Evolutionary conservation across 2,329 filamentous ascomycete genomes (phyloP).

Genomic region (Ascochyta pisi): DNA sequence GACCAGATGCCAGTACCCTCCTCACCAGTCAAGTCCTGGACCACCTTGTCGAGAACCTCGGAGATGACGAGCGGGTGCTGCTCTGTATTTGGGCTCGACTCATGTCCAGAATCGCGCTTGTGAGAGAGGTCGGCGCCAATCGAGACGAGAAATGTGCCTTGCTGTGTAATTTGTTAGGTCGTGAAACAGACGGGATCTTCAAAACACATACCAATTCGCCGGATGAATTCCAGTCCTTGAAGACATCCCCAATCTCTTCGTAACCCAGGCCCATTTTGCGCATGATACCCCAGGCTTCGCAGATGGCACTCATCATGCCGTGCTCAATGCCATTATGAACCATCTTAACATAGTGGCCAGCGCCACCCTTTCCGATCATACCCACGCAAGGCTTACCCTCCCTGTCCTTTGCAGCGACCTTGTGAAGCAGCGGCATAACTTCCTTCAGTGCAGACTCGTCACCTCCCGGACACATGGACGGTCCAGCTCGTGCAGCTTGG

Average conservation of each 20-base stretch:
- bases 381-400: constrained; percentile 67
- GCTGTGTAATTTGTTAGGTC: constrained; percentile 28
- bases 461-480: constrained; percentile 72
- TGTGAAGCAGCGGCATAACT: constrained; percentile 67
- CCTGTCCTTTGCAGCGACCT: constrained; percentile 68
- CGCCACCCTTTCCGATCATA: constrained; percentile 66
- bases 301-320: constrained; percentile 70
- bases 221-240: constrained; percentile 65
- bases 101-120: constrained; percentile 51
- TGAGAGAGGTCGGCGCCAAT: constrained; percentile 69
- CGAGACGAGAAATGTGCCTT: constrained; percentile 66
- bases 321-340: constrained; percentile 78
- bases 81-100: constrained; percentile 28
- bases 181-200: not conserved
- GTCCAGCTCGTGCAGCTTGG: constrained; percentile 69
- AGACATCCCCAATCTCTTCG: constrained; percentile 66
- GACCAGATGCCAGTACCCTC: constrained; percentile 74
- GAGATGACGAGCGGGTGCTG: constrained; percentile 61
- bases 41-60: constrained; percentile 72
- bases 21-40: constrained; percentile 70
- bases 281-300: constrained; percentile 71
- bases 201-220: constrained; percentile 59
- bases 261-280: constrained; percentile 63
- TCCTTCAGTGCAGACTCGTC: constrained; percentile 63
- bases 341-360: constrained; percentile 78